Base-by-base conservation (phyloP, 2,329 filamentous ascomycete species). In the Aspergillus cejpii region DNA sequence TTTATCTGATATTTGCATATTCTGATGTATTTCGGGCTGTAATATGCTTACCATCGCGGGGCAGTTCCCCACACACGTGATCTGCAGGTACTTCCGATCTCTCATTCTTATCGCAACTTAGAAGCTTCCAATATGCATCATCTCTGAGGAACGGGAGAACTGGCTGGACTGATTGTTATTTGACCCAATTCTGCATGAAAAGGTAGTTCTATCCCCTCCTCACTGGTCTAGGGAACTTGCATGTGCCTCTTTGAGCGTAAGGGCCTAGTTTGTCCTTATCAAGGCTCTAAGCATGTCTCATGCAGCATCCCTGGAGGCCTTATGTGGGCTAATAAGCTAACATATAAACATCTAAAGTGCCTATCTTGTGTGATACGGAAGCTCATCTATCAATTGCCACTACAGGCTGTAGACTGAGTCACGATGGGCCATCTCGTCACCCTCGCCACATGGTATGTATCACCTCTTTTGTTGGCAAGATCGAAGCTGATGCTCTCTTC, bases 371-470 rank as follows among this genome's bases (percentile, higher is more conserved):
- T 2, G 31, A 34, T 38, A 17, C 20, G 15, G 26, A 39, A 29
- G 28, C 31, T 40, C 15, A 12, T 14, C 19, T 24, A 27, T 11
- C 34, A 14, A 6, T n/a, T 41, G 27, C 5, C 6, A 24, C n/a
- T 29, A 14, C 11, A 19, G n/a, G n/a, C 23, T 21, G 15, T 27
- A 27, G 7, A 12, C 15, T n/a, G 10, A 19, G 33, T 43, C 49
- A 60, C 45, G 7, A 68, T 67, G 66, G 67, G 66, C 10, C 66
- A 67, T 44, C 56, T 70, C 20, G 61, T 66, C 19, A 69, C 65
- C 41, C 62, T 75, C 31, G 70, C 71, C 43, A 74, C 72, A 43
- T 71, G 66, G 61, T 64, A 49, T n/a, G 57, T 37, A n/a, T 8
- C 24, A 24, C 4, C 23, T 24, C 23, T 24, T 8, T 8, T 8